Conservation (phyloP, 2,329 filamentous ascomycete species). For the Stagonosporopsis chrysanthemi region DNA sequence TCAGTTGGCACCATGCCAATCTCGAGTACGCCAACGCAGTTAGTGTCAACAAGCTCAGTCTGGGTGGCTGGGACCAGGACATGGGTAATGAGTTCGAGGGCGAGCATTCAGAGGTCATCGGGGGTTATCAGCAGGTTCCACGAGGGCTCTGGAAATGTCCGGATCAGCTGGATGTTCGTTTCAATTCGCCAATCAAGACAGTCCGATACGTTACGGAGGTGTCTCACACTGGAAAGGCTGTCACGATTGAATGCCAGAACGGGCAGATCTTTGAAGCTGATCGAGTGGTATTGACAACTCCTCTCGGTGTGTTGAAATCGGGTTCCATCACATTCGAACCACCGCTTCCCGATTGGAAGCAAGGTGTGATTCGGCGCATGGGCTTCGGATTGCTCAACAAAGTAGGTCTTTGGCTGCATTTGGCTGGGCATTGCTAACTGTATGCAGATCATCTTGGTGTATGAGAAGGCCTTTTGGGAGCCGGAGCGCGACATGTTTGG, state of each 20-base stretch:
- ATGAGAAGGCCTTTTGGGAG: constrained; percentile 91
- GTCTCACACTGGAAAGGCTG: constrained; percentile 30
- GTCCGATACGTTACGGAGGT: constrained; percentile 66
- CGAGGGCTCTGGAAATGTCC: constrained; percentile 83
- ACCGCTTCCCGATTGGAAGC: constrained; percentile 86
- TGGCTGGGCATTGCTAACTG: constrained; percentile 16
- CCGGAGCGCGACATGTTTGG: constrained; percentile 90
- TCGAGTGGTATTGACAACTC: constrained; percentile 86
- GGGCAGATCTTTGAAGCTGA: constrained; percentile 83
- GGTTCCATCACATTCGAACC: constrained; percentile 84
- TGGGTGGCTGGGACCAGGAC: constrained; percentile 95
- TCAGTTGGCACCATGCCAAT: constrained; percentile 99
- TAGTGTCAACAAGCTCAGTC: constrained; percentile 84
- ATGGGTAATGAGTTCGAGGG: constrained; percentile 98
- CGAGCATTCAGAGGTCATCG: constrained; percentile 89
- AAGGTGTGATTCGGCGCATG: constrained; percentile 78
- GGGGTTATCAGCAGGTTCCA: constrained; percentile 93
- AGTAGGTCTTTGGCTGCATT: constrained; percentile 46
- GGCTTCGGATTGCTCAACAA: constrained; percentile 97
- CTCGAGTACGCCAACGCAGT: constrained; percentile 96
- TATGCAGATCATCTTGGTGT: constrained; percentile 76
- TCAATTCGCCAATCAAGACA: constrained; percentile 73
- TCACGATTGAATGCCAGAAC: constrained; percentile 70
- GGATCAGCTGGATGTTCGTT: constrained; percentile 76
- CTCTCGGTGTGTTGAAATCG: constrained; percentile 90